Evolutionary conservation across 2,329 filamentous ascomycete species (phyloP), one percentile per base, ranked within the genome.

Genomic region (Fonsecaea erecta): DNA sequence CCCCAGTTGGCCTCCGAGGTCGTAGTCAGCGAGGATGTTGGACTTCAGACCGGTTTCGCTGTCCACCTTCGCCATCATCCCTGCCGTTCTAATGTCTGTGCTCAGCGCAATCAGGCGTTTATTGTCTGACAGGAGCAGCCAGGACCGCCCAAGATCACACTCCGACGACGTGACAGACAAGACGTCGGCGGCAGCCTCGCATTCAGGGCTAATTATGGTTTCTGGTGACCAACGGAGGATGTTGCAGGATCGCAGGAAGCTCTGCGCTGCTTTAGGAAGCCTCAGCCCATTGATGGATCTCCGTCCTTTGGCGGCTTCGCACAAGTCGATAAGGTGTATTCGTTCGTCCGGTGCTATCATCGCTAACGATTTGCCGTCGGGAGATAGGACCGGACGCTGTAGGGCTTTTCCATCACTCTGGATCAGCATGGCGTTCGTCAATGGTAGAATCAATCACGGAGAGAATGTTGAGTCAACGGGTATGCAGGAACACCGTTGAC

Each of bases 191-290:
- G 32, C 30, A 12, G 26, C 40, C 12, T 56, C 43, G 21, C 64
- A 35, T 18, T 43, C 55, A 12, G 55, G 3, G 18, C 43, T 16
- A 12, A 26, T 12, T 3, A 66, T 37, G 26, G 43, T 43, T 32
- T 68, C 66, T 40, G 68, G 68, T 16, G 68, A 68, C 68, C 68
- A 70, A 8, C 63, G 66, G 16, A 70, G 43, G 24, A 70, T 63
- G 28, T 48, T 52, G 40, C 62, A 65, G 46, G 56, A 34, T 37
- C 56, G 51, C 35, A 68, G 32, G 30, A 68, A 63, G 18, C 55
- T 1, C 24, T 55, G 64, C 14, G 37, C 37, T 2, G 35, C 16
- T 24, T 21, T 55, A 7, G 58, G 63, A 14, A 68, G 11, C 58
- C 52, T 64, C 43, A 68, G 14, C 6, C 35, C 48, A 21, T 61